These are phyloP conservation scores for Omphalotus olearius DNA, from an alignment of 1,284 basidiomycete species.

Conservation along the genomic window DNA sequence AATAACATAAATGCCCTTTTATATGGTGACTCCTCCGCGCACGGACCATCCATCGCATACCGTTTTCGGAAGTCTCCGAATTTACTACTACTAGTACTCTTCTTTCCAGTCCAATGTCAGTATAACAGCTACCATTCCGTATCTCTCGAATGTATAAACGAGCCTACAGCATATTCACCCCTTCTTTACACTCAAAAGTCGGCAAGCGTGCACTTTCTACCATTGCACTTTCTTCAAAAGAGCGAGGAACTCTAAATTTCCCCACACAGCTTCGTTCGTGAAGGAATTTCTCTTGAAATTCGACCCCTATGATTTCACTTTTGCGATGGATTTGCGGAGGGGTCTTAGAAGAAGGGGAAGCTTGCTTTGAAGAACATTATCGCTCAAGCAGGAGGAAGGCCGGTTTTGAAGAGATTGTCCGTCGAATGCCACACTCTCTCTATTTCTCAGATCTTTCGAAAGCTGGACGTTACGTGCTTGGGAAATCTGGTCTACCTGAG, in stretches of 20 bases:
- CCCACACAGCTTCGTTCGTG: neutral
- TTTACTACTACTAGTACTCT: too few species aligned
- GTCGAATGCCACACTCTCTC: neutral
- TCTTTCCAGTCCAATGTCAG: too few species aligned
- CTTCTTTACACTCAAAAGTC: too few species aligned
- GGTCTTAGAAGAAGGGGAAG: neutral
- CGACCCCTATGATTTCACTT: neutral
- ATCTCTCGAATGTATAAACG: too few species aligned
- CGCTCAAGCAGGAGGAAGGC: neutral
- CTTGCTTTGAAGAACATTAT: neutral
- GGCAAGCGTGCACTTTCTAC: too few species aligned
- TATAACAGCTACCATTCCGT: too few species aligned
- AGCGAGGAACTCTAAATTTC: too few species aligned
- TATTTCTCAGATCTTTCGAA: neutral
- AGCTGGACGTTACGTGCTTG: neutral
- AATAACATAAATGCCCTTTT: slow-evolving; percentile 15
- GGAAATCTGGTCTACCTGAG: neutral
- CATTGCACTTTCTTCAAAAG: too few species aligned
- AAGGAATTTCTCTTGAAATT: neutral
- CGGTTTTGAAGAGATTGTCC: neutral
- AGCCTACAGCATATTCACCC: too few species aligned
- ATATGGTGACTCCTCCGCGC: slow-evolving; percentile 30
- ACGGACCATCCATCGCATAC: too few species aligned
- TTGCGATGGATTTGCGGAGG: neutral
- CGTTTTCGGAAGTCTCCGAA: too few species aligned